A percentile compares a stretch with the other conserved stretches of the same genome.
These are phyloP conservation scores for Alternaria triticina DNA, from an alignment of 2,329 filamentous ascomycete species.

Conservation along the genomic window DNA sequence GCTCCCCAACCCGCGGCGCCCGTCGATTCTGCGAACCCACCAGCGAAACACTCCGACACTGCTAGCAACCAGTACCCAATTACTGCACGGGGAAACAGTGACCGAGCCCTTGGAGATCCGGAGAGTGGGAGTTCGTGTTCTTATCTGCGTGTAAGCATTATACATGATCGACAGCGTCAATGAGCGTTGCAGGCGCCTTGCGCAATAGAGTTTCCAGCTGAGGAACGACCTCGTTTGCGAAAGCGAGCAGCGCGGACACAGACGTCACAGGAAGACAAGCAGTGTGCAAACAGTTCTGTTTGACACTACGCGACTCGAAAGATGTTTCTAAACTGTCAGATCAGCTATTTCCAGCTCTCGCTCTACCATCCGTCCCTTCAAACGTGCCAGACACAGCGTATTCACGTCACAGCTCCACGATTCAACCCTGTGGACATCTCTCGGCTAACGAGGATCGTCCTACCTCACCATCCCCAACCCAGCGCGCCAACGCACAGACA, in stretches of 20 bases:
- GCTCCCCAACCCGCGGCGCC: constrained; percentile 10
- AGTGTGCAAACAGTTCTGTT: not conserved
- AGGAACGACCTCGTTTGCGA: not conserved
- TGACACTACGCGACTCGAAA: not conserved
- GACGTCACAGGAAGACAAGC: not conserved
- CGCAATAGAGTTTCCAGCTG: not conserved
- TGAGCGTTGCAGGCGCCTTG: not conserved
- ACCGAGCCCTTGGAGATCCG: not conserved
- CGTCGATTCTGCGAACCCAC: constrained; percentile 1
- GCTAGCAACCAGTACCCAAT: not conserved
- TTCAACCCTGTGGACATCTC: not conserved
- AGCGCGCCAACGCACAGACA: constrained; percentile 5
- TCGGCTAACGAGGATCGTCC: not conserved
- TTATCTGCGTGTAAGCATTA: not conserved
- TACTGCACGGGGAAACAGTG: not conserved
- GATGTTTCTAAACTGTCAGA: not conserved
- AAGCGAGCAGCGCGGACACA: not conserved
- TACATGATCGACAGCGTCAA: not conserved
- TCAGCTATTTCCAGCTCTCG: constrained; percentile 1
- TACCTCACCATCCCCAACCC: not conserved
- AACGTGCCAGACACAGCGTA: not conserved
- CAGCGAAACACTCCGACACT: constrained; percentile 4
- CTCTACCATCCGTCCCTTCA: not conserved
- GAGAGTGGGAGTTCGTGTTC: not conserved
- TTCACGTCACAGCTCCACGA: not conserved